Base-by-base conservation (phyloP, 257 asterid genomes). In the Salvia rosmarinus region DNA sequence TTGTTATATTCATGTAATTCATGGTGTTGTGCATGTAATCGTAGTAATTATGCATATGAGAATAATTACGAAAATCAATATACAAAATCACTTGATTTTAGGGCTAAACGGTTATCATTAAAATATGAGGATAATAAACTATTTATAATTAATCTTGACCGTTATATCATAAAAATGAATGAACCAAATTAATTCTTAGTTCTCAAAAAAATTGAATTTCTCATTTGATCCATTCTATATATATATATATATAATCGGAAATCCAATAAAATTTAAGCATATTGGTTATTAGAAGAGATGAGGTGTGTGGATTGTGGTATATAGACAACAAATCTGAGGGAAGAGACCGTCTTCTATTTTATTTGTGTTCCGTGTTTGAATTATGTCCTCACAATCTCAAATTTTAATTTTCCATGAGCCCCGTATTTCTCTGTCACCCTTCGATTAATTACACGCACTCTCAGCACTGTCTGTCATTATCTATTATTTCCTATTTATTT, bases 321-420 rank as follows among this genome's bases (percentile, higher is more conserved):
- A 13, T 21, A 64, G 42, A 54, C 9, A 50, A 64, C 72, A 21
- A 49, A 71, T 39, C 30, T 25, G 21, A 30, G 25, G 30, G 43
- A 28, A n/a, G 37, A 52, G 64, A 73, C 75, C 46, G 67, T 75
- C 35, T 49, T 62, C 56, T 46, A 61, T 20, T 40, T 59, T 54
- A 35, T 50, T 47, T 6, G 6, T 73, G 20, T 56, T 72, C 85
- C 84, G 86, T 88, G 93, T 82, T 75, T 64, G 59, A 82, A 71
- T 88, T 59, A 64, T 68, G 78, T 75, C 95, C 95, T 85, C 89
- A 72, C 16, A 66, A 25, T 39, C 32, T 20, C 3, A 61, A 67
- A 43, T 42, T 44, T 23, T 13, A 19, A 21, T 37, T 17, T 17
- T 70, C 17, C 9, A 59, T 17, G 37, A 43, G 51, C 32, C 74